phyloP scores from a whole-genome alignment of 768 basidiomycete species.

The Boletus rubescentipes region DNA sequence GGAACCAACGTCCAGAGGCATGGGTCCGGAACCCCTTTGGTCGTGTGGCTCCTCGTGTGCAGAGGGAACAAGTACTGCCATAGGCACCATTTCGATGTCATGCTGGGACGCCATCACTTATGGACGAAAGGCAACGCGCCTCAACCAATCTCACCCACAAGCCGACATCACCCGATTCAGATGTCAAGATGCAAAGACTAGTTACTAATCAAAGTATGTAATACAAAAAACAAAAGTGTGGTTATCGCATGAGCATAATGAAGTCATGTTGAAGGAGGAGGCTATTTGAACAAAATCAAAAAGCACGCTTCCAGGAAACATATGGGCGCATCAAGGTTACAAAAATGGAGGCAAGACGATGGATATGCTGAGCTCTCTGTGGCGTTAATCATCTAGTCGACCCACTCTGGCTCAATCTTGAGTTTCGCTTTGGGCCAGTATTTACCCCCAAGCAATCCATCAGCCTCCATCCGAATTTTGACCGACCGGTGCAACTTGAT shows the following conservation, averaged over 20 bases:
- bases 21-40: background rate
- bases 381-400: slow-evolving; percentile 32
- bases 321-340: background rate
- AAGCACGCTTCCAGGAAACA: background rate
- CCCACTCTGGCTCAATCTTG: slow-evolving; percentile 38
- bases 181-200: background rate
- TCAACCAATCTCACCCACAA: background rate
- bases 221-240: too few relatives aligned
- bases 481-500: slow-evolving; percentile 51
- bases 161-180: background rate
- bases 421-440: slow-evolving; percentile 44
- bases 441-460: slow-evolving; percentile 27
- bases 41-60: background rate
- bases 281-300: background rate
- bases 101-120: background rate
- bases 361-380: background rate
- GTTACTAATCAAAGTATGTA: too few relatives aligned
- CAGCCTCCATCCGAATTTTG: slow-evolving; percentile 51
- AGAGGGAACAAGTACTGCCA: background rate
- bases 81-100: background rate
- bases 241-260: background rate
- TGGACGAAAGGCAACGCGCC: background rate
- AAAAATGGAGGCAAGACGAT: background rate
- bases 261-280: too few relatives aligned
- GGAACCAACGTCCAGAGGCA: background rate